Conservation (phyloP, 257 asterid species). For the Lithospermum erythrorhizon region DNA sequence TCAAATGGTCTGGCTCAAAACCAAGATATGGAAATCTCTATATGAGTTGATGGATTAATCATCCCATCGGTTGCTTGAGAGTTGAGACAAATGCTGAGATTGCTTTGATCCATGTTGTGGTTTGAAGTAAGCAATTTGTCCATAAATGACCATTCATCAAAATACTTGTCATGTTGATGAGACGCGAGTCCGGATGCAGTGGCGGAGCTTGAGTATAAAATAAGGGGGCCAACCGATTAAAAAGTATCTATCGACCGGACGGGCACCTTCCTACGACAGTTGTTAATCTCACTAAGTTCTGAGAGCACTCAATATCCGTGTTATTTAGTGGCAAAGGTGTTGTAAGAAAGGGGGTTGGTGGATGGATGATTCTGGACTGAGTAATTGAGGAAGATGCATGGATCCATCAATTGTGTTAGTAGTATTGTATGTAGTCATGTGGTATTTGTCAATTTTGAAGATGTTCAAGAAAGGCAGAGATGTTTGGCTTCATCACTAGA, state of each 20-base stretch:
- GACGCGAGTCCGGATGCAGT: background rate
- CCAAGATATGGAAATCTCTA: conserved; percentile 31
- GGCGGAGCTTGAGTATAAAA: too few species aligned
- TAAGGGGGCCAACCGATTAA: too few species aligned
- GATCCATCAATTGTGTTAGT: conserved; percentile 16
- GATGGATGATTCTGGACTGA: conserved; percentile 36
- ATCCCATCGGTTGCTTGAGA: conserved; percentile 26
- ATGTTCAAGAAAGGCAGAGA: conserved; percentile 11
- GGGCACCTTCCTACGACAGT: conserved; percentile 19
- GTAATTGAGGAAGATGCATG: conserved; percentile 46
- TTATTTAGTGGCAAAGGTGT: conserved; percentile 17
- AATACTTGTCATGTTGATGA: conserved; percentile 22
- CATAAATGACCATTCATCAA: conserved; percentile 63
- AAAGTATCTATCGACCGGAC: too few species aligned
- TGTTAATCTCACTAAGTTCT: conserved; percentile 37
- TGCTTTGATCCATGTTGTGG: conserved; percentile 36
- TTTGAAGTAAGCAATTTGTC: conserved; percentile 59
- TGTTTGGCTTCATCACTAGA: conserved; percentile 8
- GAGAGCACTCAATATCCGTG: conserved; percentile 24
- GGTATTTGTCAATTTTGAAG: conserved; percentile 21
- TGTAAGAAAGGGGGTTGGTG: conserved; percentile 21
- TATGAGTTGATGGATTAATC: conserved; percentile 12
- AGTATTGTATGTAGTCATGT: conserved; percentile 2
- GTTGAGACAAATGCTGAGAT: conserved; percentile 24
- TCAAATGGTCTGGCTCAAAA: conserved; percentile 10